Evolutionary conservation across 2,329 filamentous ascomycete genomes (phyloP), one percentile per base, ranked within the genome.

Genomic region (Arthrobotrys megalospora): DNA sequence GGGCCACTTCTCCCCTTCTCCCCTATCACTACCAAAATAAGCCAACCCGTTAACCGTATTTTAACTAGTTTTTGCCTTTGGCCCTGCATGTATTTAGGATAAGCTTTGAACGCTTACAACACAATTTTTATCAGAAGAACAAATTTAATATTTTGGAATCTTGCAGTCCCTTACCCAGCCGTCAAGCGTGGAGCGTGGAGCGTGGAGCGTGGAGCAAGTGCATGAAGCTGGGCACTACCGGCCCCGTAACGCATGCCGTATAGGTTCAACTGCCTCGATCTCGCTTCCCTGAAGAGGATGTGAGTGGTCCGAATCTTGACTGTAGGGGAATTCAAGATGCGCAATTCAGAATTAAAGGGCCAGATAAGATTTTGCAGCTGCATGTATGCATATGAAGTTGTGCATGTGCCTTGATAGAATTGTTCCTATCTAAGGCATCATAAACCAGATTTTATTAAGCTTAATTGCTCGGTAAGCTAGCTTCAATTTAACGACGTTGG

Each of bases 221-320:
- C 53, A 41, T 60, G 21, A 60, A 41, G 16, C 6, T 28, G 21
- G 21, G 10, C 11, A 3, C 5, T 34, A 5, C 24, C 50, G 32
- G 8, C 21, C 52, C 38, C 52, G 16, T 38, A 38, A 19, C 34
- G 8, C 11, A 60, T 60, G 14, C 36, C n/a, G 34, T 14, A 41
- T 43, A 41, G 36, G 55, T 32, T 60, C 34, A 24, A 60, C 16
- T 43, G 41, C n/a, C 55, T 43, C 55, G 6, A 60, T 3, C 16
- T 60, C 36, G 55, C 34, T 60, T 43, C 11, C 32, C 34, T 41
- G 5, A n/a, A 43, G 16, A 14, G 7, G 24, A 1, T 34, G 2
- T 28, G 14, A 43, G 19, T 7, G 12, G 6, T 28, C 12, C 7
- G 11, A 14, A 6, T 12, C 6, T 34, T 53, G 14, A 21, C 14